Evolutionary conservation across 495 filamentous ascomycete species (phyloP), one percentile per base, ranked within the genome.

Genomic region (Hypoxylon fuscum): DNA sequence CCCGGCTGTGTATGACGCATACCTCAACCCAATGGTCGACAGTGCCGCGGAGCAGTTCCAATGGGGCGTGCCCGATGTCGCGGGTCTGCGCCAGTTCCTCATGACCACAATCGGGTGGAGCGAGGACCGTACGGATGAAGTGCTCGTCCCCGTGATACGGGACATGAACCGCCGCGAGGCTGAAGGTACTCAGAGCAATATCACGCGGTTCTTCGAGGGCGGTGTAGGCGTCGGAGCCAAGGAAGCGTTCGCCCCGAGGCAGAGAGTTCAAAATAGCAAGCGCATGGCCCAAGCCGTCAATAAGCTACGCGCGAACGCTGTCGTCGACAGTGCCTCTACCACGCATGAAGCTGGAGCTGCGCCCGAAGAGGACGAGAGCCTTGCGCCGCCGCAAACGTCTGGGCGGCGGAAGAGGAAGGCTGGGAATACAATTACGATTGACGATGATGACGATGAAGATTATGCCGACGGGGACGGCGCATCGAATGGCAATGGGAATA

Each of bases 71-170:
- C 95, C 95, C 0, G 95, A 98, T 64, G 80, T 98, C 3, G 91
- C 95, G 42, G 90, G 90, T 0, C 74, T 98, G 48, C 75, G 96
- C n/a, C 77, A 77, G 14, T 98, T 93, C 65, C 77, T 98, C 37
- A 97, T 96, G 92, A 75, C 80, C n/a, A 96, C 92, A 0, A 89
- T 98, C 57, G 95, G 95, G 1, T 98, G 95, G 95, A 85, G 81
- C 42, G 86, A 88, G 68, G 93, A 96, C 68, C 82, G 91, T 17
- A 97, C 94, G 0, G 96, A 98, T 61, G 94, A 98, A 70, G 89
- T 98, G 2, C 83, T 98, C 2, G 90, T 98, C 8, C 95, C 95
- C 0, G 96, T 98, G 0, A 92, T 98, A 29, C 81, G 86, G 43
- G 96, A 98, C 70, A 96, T 98, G 91, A 97, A 97, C 73, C 82